Evolutionary conservation across 108 stramenopile species (phyloP).

Genomic region (Stephanodiscus minutulus): DNA sequence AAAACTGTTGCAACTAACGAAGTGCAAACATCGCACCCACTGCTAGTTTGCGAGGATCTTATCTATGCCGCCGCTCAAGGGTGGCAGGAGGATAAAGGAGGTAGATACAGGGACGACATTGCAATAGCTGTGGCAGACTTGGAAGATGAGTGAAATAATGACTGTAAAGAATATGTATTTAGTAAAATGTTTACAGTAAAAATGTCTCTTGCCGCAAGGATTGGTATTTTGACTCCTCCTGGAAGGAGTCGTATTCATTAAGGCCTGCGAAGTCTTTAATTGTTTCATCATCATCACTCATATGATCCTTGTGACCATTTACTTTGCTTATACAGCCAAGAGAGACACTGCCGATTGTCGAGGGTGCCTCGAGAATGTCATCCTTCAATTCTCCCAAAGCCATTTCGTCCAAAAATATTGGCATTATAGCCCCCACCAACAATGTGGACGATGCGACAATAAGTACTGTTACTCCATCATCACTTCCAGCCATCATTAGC

Average conservation of each 20-base stretch:
- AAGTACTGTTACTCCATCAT: constrained; percentile 42
- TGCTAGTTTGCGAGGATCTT: constrained; percentile 69
- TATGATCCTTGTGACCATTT: constrained; percentile 33
- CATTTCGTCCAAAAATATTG: constrained; percentile 50
- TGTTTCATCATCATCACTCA: constrained; percentile 41
- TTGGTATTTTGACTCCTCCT: constrained; percentile 20
- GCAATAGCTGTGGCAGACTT: constrained; percentile 66
- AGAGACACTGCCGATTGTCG: not conserved
- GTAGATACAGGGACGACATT: constrained; percentile 84
- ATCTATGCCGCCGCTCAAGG: constrained; percentile 69
- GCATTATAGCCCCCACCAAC: constrained; percentile 59
- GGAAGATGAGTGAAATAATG: constrained; percentile 2
- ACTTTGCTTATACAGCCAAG: constrained; percentile 5
- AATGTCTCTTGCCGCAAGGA: constrained; percentile 21
- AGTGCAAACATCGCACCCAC: constrained; percentile 46
- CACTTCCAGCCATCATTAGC: constrained; percentile 27
- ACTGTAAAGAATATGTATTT: not conserved
- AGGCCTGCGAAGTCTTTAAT: not conserved
- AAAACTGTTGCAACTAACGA: not conserved
- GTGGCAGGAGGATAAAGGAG: constrained; percentile 68
- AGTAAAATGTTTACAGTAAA: constrained; percentile 26
- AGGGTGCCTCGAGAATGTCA: constrained; percentile 14
- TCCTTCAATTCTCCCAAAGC: constrained; percentile 33
- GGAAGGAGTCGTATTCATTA: constrained; percentile 36
- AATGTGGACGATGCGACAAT: constrained; percentile 62